Conservation (phyloP, 2,329 filamentous ascomycete species). For the Dothideomycetes sp. region DNA sequence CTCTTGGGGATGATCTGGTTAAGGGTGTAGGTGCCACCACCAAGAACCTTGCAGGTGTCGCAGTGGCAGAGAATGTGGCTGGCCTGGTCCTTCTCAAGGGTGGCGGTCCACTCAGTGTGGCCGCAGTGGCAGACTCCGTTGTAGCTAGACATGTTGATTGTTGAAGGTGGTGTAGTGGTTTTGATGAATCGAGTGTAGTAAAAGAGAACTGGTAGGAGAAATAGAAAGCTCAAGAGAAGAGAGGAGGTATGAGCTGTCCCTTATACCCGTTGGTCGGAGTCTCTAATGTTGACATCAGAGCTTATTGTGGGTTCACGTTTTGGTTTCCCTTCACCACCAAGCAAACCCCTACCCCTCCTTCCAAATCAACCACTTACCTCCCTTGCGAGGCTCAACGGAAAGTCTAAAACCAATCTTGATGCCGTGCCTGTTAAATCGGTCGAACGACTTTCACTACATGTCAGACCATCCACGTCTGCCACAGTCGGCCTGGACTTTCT, state of each 20-base stretch:
- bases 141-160: slow-evolving; percentile 35
- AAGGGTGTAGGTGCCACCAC: slow-evolving; percentile 43
- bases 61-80: slow-evolving; percentile 45
- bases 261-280: too few relatives aligned
- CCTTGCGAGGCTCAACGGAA: too few relatives aligned
- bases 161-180: background rate
- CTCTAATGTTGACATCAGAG: too few relatives aligned
- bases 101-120: slow-evolving; percentile 43
- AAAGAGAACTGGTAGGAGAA: background rate
- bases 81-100: slow-evolving; percentile 38
- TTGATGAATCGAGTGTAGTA: background rate
- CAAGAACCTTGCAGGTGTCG: slow-evolving; percentile 47
- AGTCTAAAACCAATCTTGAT: too few relatives aligned
- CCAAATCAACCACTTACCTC: too few relatives aligned
- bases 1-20: slow-evolving; percentile 46
- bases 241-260: background rate
- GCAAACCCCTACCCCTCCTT: too few relatives aligned
- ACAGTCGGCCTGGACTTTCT: too few relatives aligned
- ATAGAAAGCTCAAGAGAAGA: background rate
- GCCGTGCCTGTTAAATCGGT: too few relatives aligned
- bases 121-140: slow-evolving; percentile 49
- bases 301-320: too few relatives aligned
- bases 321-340: too few relatives aligned
- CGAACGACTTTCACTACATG: too few relatives aligned
- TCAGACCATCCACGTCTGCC: too few relatives aligned